Conservation (phyloP, 192 early-diverging fungal genomes). For the Umbelopsis vinacea region DNA sequence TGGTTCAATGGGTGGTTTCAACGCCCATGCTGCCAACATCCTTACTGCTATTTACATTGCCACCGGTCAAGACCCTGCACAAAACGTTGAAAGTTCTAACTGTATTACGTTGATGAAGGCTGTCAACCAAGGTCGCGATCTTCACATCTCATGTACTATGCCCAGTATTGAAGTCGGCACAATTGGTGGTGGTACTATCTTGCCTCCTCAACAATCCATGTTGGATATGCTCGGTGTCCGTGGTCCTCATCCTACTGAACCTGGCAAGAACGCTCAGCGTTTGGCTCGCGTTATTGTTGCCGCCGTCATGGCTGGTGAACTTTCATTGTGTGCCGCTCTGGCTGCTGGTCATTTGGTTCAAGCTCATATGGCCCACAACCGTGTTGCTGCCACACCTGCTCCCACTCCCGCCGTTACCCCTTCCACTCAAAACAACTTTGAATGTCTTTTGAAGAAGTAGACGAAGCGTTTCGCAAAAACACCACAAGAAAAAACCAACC, state of each 20-base stretch:
- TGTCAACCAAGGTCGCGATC: conserved; percentile 73
- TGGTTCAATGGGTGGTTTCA: conserved; percentile 88
- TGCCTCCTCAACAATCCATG: conserved; percentile 86
- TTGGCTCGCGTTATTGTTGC: conserved; percentile 88
- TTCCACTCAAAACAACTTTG: conserved; percentile 17
- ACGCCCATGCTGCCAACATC: conserved; percentile 94
- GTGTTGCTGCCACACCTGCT: conserved; percentile 50
- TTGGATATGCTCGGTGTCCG: conserved; percentile 88
- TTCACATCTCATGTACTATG: conserved; percentile 92
- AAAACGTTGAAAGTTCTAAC: conserved; percentile 91
- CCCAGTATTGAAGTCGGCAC: conserved; percentile 95
- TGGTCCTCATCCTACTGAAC: conserved; percentile 75
- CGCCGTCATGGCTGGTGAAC: conserved; percentile 91
- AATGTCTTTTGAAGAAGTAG: conserved; percentile 21
- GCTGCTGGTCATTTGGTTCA: conserved; percentile 90
- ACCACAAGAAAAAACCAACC: too few relatives aligned
- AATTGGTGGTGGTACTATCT: conserved; percentile 85
- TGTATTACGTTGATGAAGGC: conserved; percentile 96
- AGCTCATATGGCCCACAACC: conserved; percentile 87
- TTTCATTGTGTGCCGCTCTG: conserved; percentile 83
- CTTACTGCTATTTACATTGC: conserved; percentile 89
- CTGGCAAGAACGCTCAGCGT: conserved; percentile 85
- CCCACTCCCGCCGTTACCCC: conserved; percentile 1
- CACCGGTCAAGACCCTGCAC: conserved; percentile 95
- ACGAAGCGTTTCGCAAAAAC: too few relatives aligned